Conservation (phyloP, 305 asterid genomes). For the Fraxinus albicans region DNA sequence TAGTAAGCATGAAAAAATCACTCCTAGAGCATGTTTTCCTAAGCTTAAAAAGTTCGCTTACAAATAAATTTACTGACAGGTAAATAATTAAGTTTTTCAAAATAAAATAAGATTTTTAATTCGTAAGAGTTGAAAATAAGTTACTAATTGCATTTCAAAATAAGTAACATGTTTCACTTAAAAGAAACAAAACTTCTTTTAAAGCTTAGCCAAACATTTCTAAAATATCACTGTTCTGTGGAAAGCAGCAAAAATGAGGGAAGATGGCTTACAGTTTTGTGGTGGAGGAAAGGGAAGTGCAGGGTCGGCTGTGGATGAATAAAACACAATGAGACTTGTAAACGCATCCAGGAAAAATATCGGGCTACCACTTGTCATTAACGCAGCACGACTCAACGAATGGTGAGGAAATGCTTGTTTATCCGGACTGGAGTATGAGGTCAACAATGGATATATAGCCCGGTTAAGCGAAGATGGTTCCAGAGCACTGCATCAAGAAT, state of each 20-base stretch:
- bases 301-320: conserved; percentile 82
- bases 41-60: background rate
- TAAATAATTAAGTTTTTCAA: background rate
- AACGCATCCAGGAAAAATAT: conserved; percentile 95
- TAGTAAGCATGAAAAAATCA: background rate
- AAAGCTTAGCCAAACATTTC: background rate
- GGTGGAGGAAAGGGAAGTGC: conserved; percentile 96
- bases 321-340: conserved; percentile 79
- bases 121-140: background rate
- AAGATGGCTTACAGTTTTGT: conserved; percentile 84
- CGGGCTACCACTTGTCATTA: conserved; percentile 93
- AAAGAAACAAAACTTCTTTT: background rate
- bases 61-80: background rate
- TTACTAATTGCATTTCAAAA: background rate
- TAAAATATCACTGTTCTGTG: background rate
- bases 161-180: background rate
- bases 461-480: conserved; percentile 87
- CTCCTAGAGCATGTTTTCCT: background rate
- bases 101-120: background rate
- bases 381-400: conserved; percentile 96
- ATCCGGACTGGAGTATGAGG: conserved; percentile 77
- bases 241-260: conserved; percentile 12
- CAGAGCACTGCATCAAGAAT: conserved; percentile 72
- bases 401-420: conserved; percentile 95
- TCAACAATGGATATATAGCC: conserved; percentile 82